Conservation (phyloP, 2,329 filamentous ascomycete genomes). For the Xylaria multiplex region DNA sequence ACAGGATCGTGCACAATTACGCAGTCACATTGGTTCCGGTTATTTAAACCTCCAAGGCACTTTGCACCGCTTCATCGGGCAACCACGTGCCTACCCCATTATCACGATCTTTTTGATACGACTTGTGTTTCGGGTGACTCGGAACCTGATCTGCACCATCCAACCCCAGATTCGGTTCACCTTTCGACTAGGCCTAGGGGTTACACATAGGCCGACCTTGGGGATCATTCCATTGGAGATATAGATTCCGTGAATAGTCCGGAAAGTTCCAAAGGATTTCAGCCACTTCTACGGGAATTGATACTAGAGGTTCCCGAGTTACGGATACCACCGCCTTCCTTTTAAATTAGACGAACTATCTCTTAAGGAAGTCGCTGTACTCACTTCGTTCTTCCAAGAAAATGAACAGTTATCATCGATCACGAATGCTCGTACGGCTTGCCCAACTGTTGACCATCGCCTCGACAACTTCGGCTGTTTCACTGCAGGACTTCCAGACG, state of each 20-base stretch:
- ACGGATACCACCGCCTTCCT: constrained; percentile 5
- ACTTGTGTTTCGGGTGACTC: constrained; percentile 41
- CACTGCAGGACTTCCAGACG: constrained; percentile 45
- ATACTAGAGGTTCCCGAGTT: not conserved
- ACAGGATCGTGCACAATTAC: constrained; percentile 31
- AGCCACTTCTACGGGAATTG: not conserved
- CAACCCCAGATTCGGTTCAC: constrained; percentile 19
- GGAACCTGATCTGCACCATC: constrained; percentile 35
- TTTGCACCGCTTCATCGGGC: constrained; percentile 32
- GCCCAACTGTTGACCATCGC: constrained; percentile 36
- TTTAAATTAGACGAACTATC: constrained; percentile 2
- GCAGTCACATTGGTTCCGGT: constrained; percentile 32
- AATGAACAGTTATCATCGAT: constrained; percentile 34
- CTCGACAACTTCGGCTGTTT: constrained; percentile 43
- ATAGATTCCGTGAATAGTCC: constrained; percentile 5
- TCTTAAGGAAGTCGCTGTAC: not conserved
- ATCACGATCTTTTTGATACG: constrained; percentile 42
- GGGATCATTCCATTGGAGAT: constrained; percentile 4
- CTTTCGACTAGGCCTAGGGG: constrained; percentile 5
- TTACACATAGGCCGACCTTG: not conserved
- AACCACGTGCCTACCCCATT: constrained; percentile 30
- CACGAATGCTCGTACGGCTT: constrained; percentile 37
- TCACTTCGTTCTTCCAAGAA: constrained; percentile 3
- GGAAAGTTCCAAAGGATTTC: not conserved
- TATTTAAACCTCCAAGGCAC: constrained; percentile 23